Evolutionary conservation across 768 basidiomycete species (phyloP).

Genomic region (Solioccasus polychromus): DNA sequence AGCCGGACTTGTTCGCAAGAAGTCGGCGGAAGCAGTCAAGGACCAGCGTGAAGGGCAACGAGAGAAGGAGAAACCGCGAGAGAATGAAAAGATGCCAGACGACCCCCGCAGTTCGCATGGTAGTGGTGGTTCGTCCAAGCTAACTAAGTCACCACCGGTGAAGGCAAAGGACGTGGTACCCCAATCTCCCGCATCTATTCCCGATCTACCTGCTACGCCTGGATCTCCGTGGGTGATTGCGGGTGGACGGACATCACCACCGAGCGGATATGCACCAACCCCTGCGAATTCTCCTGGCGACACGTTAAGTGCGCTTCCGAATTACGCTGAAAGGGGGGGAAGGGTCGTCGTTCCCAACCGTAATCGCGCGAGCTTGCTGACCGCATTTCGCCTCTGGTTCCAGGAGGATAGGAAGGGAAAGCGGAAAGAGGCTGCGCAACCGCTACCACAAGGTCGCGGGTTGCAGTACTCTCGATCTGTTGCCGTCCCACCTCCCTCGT

Average conservation of each 20-base stretch:
- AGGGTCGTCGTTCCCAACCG: constrained; percentile 41
- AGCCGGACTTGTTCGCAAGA: constrained; percentile 80
- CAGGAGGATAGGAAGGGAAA: constrained; percentile 89
- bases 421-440: constrained; percentile 49
- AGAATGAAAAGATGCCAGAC: constrained; percentile 42
- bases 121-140: constrained; percentile 53
- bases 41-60: constrained; percentile 54
- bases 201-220: constrained; percentile 34
- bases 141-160: constrained; percentile 69
- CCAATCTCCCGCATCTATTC: constrained; percentile 52
- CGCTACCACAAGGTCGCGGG: constrained; percentile 21
- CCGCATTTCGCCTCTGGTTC: constrained; percentile 89
- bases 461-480: constrained; percentile 26
- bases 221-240: constrained; percentile 78
- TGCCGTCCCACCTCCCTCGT: constrained; percentile 20
- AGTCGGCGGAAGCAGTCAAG: constrained; percentile 69
- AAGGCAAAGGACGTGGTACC: constrained; percentile 45
- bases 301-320: constrained; percentile 48
- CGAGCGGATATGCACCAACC: constrained; percentile 38
- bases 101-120: constrained; percentile 68
- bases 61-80: constrained; percentile 41
- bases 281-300: constrained; percentile 54
- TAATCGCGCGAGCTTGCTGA: constrained; percentile 77
- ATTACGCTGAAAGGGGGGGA: constrained; percentile 31
- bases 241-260: constrained; percentile 39